These are phyloP conservation scores for Xylaria sp. DNA, from an alignment of 2,329 filamentous ascomycete species.

Conservation along the genomic window DNA sequence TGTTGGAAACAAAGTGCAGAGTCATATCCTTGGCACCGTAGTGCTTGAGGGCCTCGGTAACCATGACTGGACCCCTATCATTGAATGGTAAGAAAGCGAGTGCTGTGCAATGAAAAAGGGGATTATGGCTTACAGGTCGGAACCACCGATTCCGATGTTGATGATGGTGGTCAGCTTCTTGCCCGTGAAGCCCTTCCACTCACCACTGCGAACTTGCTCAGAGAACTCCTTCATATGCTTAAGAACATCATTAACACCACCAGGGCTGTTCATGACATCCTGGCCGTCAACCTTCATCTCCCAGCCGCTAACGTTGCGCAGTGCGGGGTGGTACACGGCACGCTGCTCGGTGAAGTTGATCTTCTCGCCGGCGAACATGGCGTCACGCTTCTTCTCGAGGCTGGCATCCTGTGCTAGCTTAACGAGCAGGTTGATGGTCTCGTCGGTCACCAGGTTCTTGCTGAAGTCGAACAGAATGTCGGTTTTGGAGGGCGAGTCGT, in stretches of 20 bases:
- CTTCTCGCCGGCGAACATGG: conserved; percentile 96
- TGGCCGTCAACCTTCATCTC: conserved; percentile 84
- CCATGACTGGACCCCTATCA: conserved; percentile 91
- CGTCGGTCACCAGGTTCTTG: conserved; percentile 97
- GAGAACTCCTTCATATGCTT: conserved; percentile 99
- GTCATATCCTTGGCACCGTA: conserved; percentile 87
- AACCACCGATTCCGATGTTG: conserved; percentile 98
- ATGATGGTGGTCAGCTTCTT: conserved; percentile 97
- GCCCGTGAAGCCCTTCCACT: conserved; percentile 96
- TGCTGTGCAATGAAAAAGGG: neutral
- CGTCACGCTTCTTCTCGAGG: conserved; percentile 91
- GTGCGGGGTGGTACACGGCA: conserved; percentile 92
- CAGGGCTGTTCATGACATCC: conserved; percentile 88
- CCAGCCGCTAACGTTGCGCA: conserved; percentile 88
- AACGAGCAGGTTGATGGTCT: conserved; percentile 84
- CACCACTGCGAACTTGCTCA: conserved; percentile 88
- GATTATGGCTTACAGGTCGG: conserved; percentile 80
- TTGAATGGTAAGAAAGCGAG: conserved; percentile 1
- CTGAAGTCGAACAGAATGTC: conserved; percentile 98
- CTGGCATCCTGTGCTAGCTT: conserved; percentile 91
- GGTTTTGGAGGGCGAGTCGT: conserved; percentile 75
- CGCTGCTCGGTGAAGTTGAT: conserved; percentile 99
- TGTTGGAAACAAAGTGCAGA: conserved; percentile 99
- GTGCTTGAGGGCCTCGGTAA: conserved; percentile 94
- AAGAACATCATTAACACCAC: conserved; percentile 87